A percentile compares a stretch with the other conserved stretches of the same genome.
phyloP scores from a whole-genome alignment of 805 yeast species.

The Wickerhamiella kurtzmanii region DNA sequence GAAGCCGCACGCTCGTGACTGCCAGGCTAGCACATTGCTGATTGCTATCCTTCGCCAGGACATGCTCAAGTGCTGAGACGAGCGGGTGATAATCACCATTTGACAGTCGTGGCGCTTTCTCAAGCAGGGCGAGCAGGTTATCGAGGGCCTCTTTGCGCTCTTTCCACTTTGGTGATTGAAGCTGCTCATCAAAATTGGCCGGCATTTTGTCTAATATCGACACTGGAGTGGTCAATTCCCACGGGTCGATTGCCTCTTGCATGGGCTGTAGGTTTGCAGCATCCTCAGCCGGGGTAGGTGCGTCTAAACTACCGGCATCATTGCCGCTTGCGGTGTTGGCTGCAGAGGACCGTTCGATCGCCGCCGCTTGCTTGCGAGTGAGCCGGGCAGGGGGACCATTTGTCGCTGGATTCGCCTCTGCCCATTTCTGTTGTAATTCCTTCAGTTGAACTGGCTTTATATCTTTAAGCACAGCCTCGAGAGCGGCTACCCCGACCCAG shows the following conservation, averaged over 20 bases:
- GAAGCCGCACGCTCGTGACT: slow-evolving; percentile 44
- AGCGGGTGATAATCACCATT: slow-evolving; percentile 44
- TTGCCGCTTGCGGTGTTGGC: background rate
- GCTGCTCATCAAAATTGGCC: slow-evolving; percentile 37
- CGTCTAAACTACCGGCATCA: background rate
- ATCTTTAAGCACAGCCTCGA: slow-evolving; percentile 40
- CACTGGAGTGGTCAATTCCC: slow-evolving; percentile 55
- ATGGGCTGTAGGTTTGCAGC: slow-evolving; percentile 19
- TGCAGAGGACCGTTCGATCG: slow-evolving; percentile 1
- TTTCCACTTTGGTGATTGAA: slow-evolving; percentile 69
- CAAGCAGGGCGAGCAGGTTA: slow-evolving; percentile 31
- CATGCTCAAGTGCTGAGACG: slow-evolving; percentile 49
- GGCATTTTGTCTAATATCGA: slow-evolving; percentile 59
- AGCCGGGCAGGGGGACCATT: slow-evolving; percentile 5
- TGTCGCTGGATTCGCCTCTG: background rate
- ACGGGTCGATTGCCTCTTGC: slow-evolving; percentile 43
- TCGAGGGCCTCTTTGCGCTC: slow-evolving; percentile 80
- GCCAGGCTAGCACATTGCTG: slow-evolving; percentile 74
- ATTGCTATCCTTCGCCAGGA: slow-evolving; percentile 70
- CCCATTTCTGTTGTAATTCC: slow-evolving; percentile 57
- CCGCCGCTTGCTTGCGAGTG: slow-evolving; percentile 8
- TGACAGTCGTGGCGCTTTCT: slow-evolving; percentile 36
- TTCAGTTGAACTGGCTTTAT: slow-evolving; percentile 87
- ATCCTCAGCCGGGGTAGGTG: slow-evolving; percentile 5
- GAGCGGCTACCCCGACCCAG: slow-evolving; percentile 58